Percentiles rank a stretch among this genome's conserved stretches.
phyloP scores from a whole-genome alignment of 2,329 filamentous ascomycete genomes.

The Chaetomium olivaceum region DNA sequence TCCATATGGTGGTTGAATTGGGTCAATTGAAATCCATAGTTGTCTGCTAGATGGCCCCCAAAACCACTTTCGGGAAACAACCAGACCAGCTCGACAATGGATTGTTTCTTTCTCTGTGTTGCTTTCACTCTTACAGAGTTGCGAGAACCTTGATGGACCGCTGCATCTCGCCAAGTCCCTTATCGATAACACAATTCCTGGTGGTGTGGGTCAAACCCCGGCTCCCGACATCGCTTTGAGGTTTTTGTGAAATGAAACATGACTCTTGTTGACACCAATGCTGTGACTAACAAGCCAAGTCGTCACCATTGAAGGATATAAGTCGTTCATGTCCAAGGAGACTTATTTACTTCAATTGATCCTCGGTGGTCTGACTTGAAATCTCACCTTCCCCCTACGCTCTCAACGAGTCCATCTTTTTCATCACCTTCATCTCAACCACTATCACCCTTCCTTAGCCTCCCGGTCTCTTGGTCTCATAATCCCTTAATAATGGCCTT shows the following conservation, averaged over 20 bases:
- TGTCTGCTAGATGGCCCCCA: background rate
- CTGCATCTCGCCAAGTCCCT: background rate
- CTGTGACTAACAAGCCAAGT: background rate
- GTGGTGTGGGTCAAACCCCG: slow-evolving; percentile 11
- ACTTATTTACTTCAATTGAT: background rate
- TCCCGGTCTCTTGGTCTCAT: background rate
- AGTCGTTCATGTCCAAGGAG: background rate
- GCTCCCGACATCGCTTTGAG: slow-evolving; percentile 21
- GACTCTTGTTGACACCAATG: slow-evolving; percentile 2
- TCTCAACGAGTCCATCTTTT: background rate
- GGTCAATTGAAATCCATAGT: background rate
- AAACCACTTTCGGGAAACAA: background rate
- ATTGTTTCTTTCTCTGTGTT: background rate
- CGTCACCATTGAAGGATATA: background rate
- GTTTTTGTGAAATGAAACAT: slow-evolving; percentile 14
- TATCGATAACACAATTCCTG: slow-evolving; percentile 17
- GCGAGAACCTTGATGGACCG: background rate
- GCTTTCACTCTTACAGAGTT: background rate
- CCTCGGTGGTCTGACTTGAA: background rate
- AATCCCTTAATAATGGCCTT: slow-evolving; percentile 41
- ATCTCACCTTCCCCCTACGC: background rate
- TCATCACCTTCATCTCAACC: background rate
- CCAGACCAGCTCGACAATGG: background rate
- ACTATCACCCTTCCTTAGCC: background rate
- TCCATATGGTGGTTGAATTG: background rate